These are phyloP conservation scores for Udeniomyces megalosporus DNA, from an alignment of 768 basidiomycete species.

Conservation along the genomic window DNA sequence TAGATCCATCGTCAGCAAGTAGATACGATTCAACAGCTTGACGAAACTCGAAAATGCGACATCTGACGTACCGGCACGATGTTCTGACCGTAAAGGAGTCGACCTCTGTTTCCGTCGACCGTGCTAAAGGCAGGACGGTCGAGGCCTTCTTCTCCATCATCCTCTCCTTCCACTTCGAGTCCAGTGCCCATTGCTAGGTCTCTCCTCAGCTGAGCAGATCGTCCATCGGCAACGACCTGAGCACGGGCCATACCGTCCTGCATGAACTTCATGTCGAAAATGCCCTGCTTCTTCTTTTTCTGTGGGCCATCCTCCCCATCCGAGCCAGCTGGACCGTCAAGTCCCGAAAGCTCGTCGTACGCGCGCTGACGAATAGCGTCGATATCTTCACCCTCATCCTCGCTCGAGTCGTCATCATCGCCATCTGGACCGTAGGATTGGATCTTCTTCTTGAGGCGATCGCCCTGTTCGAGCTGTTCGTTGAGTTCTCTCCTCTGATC, in stretches of 20 bases:
- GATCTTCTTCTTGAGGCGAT: conserved; percentile 61
- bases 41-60: neutral
- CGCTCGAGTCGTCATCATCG: conserved; percentile 22
- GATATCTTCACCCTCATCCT: conserved; percentile 29
- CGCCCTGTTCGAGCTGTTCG: conserved; percentile 71
- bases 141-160: conserved; percentile 17
- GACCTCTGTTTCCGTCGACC: conserved; percentile 30
- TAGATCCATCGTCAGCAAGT: neutral
- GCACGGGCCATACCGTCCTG: conserved; percentile 67
- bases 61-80: conserved; percentile 3
- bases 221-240: conserved; percentile 38
- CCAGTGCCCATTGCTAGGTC: conserved; percentile 43
- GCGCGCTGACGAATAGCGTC: conserved; percentile 46
- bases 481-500: conserved; percentile 53
- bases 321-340: too few species aligned
- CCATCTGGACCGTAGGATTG: conserved; percentile 39
- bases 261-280: conserved; percentile 98
- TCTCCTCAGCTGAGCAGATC: conserved; percentile 51
- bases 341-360: conserved; percentile 54
- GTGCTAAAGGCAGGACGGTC: conserved; percentile 21
- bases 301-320: too few species aligned
- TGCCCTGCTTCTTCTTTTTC: conserved; percentile 46
- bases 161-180: conserved; percentile 20
- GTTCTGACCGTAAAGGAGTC: conserved; percentile 27
- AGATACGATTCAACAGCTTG: neutral